Conservation (phyloP, 768 basidiomycete species). For the Mycena filopes region DNA sequence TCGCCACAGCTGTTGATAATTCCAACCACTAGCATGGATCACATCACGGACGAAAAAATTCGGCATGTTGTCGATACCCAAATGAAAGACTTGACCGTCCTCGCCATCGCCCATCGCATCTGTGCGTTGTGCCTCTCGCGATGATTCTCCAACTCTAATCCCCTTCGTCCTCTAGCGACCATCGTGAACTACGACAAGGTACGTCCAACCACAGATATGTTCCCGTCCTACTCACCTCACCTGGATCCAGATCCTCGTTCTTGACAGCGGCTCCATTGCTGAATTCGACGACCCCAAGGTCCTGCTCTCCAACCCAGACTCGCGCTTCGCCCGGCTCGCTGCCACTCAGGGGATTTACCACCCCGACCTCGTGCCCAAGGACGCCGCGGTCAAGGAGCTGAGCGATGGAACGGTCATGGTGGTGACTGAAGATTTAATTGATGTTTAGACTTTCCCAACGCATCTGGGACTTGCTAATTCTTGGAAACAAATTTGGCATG, state of each 20-base stretch:
- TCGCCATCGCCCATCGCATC: conserved; percentile 27
- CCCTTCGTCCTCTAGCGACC: neutral
- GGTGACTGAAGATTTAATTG: neutral
- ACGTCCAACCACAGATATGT: conserved; percentile 1
- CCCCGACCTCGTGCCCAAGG: conserved; percentile 18
- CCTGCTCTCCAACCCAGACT: conserved; percentile 20
- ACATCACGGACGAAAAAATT: no score
- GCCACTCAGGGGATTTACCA: conserved; percentile 25
- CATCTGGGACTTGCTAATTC: no score
- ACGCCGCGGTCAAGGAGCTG: conserved; percentile 9
- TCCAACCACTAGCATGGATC: conserved; percentile 21
- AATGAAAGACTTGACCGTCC: conserved; percentile 25
- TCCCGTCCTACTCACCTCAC: conserved; percentile 1
- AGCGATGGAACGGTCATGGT: neutral
- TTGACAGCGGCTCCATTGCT: conserved; percentile 20
- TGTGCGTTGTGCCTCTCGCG: conserved; percentile 5
- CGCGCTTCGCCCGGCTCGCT: conserved; percentile 23
- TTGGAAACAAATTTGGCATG: no score
- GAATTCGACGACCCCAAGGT: conserved; percentile 12
- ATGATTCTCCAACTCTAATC: conserved; percentile 2
- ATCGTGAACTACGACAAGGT: conserved; percentile 28
- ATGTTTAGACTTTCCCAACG: neutral
- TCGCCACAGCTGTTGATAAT: neutral
- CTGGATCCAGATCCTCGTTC: conserved; percentile 18
- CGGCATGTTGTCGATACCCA: conserved; percentile 23